These are phyloP conservation scores for Apiospora koreana DNA, from an alignment of 2,329 filamentous ascomycete species.

Conservation along the genomic window DNA sequence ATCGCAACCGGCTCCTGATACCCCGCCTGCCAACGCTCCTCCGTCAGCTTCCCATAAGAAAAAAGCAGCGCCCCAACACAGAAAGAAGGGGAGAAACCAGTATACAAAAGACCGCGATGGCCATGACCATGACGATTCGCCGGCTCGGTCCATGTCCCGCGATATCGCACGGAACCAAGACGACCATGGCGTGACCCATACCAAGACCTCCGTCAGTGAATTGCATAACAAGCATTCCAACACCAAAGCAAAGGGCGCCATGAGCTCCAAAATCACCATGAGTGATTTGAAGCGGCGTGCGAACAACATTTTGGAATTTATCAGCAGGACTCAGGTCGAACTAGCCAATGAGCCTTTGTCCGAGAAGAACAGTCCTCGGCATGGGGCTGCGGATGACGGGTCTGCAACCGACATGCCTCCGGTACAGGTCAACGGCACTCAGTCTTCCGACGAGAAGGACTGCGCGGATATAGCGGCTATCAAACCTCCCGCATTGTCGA, in stretches of 20 bases:
- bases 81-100: slow-evolving; percentile 75
- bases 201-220: slow-evolving; percentile 36
- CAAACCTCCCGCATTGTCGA: slow-evolving; percentile 13
- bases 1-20: slow-evolving; percentile 48
- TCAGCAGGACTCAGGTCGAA: slow-evolving; percentile 85
- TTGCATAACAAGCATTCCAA: slow-evolving; percentile 47
- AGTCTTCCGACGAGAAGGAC: neutral
- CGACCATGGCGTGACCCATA: slow-evolving; percentile 38
- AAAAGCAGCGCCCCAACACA: slow-evolving; percentile 63
- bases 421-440: slow-evolving; percentile 36
- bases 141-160: slow-evolving; percentile 53
- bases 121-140: slow-evolving; percentile 55
- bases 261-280: slow-evolving; percentile 74
- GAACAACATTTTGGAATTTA: slow-evolving; percentile 84
- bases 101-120: slow-evolving; percentile 75
- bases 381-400: slow-evolving; percentile 40
- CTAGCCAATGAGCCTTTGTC: slow-evolving; percentile 66
- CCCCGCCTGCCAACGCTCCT: slow-evolving; percentile 42
- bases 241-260: slow-evolving; percentile 54
- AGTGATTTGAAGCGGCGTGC: slow-evolving; percentile 86
- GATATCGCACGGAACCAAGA: slow-evolving; percentile 51
- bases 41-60: slow-evolving; percentile 54
- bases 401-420: slow-evolving; percentile 32
- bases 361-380: slow-evolving; percentile 41
- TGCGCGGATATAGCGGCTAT: slow-evolving; percentile 13